Conservation (phyloP, 2,329 filamentous ascomycete species). For the Fusarium torreyae region DNA sequence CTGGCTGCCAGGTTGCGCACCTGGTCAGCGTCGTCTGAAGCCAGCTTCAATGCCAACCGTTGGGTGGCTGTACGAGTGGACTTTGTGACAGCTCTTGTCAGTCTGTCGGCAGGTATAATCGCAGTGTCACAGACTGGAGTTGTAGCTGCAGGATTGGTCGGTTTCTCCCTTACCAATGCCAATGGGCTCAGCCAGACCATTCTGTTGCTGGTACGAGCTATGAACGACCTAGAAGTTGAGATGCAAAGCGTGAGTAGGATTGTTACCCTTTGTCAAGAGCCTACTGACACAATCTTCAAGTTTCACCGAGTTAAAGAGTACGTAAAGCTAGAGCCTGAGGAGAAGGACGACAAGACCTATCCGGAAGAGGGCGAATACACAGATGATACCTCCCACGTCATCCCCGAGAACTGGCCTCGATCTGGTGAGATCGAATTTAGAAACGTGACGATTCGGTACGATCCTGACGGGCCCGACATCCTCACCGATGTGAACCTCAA, state of each 20-base stretch:
- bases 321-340: constrained; percentile 60
- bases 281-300: constrained; percentile 50
- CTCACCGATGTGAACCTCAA: constrained; percentile 66
- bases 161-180: constrained; percentile 70
- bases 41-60: constrained; percentile 70
- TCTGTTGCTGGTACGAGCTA: constrained; percentile 65
- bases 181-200: constrained; percentile 69
- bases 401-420: constrained; percentile 62
- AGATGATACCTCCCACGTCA: constrained; percentile 56
- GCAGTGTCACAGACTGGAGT: constrained; percentile 64
- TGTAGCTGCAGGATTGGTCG: constrained; percentile 67
- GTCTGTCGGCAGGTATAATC: constrained; percentile 66
- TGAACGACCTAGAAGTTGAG: constrained; percentile 72
- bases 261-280: background rate
- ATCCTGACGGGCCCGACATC: constrained; percentile 63
- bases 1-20: constrained; percentile 66
- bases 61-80: constrained; percentile 71
- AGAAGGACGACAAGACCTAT: constrained; percentile 59
- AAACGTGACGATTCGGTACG: constrained; percentile 66
- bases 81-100: constrained; percentile 67
- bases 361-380: constrained; percentile 58
- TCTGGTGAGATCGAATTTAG: constrained; percentile 66
- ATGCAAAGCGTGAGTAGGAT: constrained; percentile 66
- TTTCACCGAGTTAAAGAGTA: constrained; percentile 67
- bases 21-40: constrained; percentile 63